A percentile compares a stretch with the other conserved stretches of the same genome.
Conservation (phyloP, 257 asterid species). For the Solanum pennellii region DNA sequence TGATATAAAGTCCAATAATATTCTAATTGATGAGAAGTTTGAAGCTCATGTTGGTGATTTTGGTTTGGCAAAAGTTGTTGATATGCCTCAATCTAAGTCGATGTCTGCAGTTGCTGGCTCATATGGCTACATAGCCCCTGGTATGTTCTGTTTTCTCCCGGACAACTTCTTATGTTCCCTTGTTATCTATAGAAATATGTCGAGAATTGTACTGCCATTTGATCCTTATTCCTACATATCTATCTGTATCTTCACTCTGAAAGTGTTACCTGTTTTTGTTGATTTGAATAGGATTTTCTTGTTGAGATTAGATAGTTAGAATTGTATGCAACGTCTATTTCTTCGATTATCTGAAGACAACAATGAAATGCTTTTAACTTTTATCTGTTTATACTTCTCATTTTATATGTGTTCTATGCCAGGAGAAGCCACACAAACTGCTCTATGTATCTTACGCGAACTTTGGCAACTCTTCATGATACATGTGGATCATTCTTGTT, state of each 20-base stretch:
- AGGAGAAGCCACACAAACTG: not conserved
- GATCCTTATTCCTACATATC: not conserved
- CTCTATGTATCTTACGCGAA: not conserved
- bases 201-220: not conserved
- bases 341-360: not conserved
- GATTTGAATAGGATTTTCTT: not conserved
- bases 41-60: conserved; percentile 98
- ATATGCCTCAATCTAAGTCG: conserved; percentile 91
- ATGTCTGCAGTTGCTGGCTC: conserved; percentile 98
- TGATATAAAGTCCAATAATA: conserved; percentile 81
- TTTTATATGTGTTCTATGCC: not conserved
- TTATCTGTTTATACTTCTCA: not conserved
- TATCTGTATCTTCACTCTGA: not conserved
- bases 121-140: conserved; percentile 96
- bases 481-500: not conserved
- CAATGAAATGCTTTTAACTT: not conserved
- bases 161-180: not conserved
- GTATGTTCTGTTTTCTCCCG: conserved; percentile 23
- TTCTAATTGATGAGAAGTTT: conserved; percentile 74
- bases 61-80: conserved; percentile 90
- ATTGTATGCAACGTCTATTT: not conserved
- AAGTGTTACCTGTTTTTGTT: not conserved
- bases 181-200: not conserved
- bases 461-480: not conserved
- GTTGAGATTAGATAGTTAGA: not conserved